A percentile compares a stretch with the other conserved stretches of the same genome.
Conservation (phyloP, 495 filamentous ascomycete genomes). For the Talaromyces stipitatus region DNA sequence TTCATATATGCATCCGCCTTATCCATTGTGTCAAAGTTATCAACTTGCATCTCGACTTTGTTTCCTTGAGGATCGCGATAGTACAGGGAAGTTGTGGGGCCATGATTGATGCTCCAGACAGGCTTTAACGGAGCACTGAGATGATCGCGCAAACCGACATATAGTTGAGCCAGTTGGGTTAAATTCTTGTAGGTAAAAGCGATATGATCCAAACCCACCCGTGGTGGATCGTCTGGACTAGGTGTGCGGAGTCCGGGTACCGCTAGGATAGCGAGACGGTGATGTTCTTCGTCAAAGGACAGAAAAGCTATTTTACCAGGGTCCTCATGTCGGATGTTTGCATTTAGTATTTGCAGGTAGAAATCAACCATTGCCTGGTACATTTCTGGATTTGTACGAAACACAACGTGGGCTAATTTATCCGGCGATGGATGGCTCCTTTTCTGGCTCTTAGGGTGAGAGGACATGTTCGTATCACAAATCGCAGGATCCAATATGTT, state of each 20-base stretch:
- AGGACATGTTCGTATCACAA: not conserved
- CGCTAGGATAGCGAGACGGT: constrained; percentile 33
- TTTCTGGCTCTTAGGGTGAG: not conserved
- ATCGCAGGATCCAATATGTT: not conserved
- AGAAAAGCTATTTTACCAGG: constrained; percentile 23
- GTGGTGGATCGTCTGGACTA: not conserved
- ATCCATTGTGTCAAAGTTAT: constrained; percentile 23
- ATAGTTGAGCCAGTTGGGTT: constrained; percentile 7
- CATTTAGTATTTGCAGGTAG: not conserved
- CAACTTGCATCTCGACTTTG: constrained; percentile 37
- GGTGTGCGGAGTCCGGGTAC: not conserved
- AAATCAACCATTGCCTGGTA: not conserved
- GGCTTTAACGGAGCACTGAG: constrained; percentile 23
- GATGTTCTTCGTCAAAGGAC: constrained; percentile 39
- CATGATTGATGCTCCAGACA: constrained; percentile 36
- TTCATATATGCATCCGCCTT: not conserved
- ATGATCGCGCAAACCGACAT: constrained; percentile 9
- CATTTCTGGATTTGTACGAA: not conserved
- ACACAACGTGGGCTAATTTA: not conserved
- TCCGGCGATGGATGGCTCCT: not conserved
- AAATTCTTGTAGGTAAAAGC: not conserved
- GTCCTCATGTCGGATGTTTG: not conserved
- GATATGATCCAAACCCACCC: not conserved
- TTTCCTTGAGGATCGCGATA: constrained; percentile 42
- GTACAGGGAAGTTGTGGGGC: constrained; percentile 34